Conservation (phyloP, 805 yeast species). For the Sporopachydermia lactativora region DNA sequence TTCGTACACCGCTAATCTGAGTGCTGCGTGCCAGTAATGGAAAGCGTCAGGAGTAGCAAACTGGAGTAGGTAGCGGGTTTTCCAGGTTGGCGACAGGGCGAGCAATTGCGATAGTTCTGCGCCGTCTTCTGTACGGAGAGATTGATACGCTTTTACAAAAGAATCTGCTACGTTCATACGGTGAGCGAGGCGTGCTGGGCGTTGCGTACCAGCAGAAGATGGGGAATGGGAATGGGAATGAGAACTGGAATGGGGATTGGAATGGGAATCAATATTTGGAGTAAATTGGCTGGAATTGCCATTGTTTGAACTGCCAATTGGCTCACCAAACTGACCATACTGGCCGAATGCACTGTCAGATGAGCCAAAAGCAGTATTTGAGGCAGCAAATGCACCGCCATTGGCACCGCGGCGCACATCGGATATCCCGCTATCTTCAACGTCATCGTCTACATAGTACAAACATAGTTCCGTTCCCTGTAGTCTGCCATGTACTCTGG, state of each 20-base stretch:
- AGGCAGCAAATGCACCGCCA: no score
- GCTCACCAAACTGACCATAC: no score
- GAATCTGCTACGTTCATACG: slow-evolving; percentile 35
- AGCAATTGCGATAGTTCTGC: neutral
- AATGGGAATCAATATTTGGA: no score
- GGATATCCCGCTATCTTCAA: no score
- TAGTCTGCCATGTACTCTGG: slow-evolving; percentile 16
- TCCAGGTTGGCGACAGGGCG: neutral
- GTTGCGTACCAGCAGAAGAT: slow-evolving; percentile 13
- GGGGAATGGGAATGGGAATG: no score
- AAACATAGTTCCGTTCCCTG: slow-evolving; percentile 42
- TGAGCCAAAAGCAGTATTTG: no score
- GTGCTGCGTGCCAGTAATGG: slow-evolving; percentile 30
- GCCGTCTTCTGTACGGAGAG: neutral
- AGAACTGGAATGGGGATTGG: no score
- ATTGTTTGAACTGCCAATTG: no score
- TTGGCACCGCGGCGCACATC: no score
- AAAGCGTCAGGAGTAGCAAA: slow-evolving; percentile 8
- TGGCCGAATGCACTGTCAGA: no score
- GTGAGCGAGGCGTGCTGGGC: neutral
- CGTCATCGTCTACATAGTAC: slow-evolving; percentile 28
- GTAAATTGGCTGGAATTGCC: no score
- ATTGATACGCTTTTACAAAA: slow-evolving; percentile 8
- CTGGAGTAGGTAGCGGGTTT: slow-evolving; percentile 12
- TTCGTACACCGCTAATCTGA: slow-evolving; percentile 43